Percentiles rank a stretch among this genome's conserved stretches.
Conservation (phyloP, 352 stramenopile genomes). For the Globisporangium spiculum region DNA sequence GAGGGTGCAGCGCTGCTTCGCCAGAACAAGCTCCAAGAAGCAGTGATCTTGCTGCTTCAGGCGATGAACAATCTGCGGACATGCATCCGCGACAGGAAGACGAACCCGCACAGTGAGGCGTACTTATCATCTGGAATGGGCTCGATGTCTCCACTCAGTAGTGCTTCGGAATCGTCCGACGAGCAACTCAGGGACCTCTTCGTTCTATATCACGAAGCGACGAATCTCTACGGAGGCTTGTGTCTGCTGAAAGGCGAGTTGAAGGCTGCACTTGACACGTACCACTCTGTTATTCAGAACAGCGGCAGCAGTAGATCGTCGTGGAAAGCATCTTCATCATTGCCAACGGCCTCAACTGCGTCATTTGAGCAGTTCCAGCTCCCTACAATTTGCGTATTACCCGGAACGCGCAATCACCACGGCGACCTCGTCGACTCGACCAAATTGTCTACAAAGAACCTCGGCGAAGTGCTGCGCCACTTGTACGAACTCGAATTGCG, state of each 20-base stretch:
- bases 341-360: slow-evolving; percentile 8
- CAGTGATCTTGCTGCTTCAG: slow-evolving; percentile 34
- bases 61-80: slow-evolving; percentile 34
- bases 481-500: slow-evolving; percentile 53
- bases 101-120: background rate
- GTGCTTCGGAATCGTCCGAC: background rate
- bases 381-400: slow-evolving; percentile 40
- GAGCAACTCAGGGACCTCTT: slow-evolving; percentile 20
- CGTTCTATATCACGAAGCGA: slow-evolving; percentile 35
- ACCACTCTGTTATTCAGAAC: slow-evolving; percentile 29
- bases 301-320: background rate
- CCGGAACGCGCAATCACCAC: slow-evolving; percentile 33
- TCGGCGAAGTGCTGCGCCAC: slow-evolving; percentile 44
- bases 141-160: background rate
- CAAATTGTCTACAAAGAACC: slow-evolving; percentile 40
- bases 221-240: slow-evolving; percentile 45
- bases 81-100: slow-evolving; percentile 17
- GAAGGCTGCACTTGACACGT: slow-evolving; percentile 46
- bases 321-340: background rate
- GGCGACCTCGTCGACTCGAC: slow-evolving; percentile 47
- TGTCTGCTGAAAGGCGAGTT: slow-evolving; percentile 54
- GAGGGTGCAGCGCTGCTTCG: slow-evolving; percentile 39
- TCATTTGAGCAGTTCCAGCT: slow-evolving; percentile 25
- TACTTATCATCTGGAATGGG: background rate
- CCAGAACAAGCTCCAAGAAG: slow-evolving; percentile 41